phyloP scores from a whole-genome alignment of 1,284 basidiomycete species.

The Tetrapyrgos nigripes region DNA sequence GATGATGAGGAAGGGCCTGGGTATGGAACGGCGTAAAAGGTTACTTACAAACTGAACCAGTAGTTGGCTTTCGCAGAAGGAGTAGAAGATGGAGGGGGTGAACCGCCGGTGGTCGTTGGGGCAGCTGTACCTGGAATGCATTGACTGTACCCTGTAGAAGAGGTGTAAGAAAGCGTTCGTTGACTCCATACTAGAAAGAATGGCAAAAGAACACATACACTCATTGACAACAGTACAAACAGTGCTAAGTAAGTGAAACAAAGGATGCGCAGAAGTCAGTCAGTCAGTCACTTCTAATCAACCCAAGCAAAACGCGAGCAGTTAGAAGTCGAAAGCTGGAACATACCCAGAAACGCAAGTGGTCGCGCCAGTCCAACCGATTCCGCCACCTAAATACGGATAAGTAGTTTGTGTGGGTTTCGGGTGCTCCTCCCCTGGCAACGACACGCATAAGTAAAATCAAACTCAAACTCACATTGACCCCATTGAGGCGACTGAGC shows the following conservation, averaged over 20 bases:
- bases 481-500: conserved; percentile 2
- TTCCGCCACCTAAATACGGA: conserved; percentile 38
- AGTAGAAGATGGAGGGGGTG: conserved; percentile 17
- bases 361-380: conserved; percentile 46
- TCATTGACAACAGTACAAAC: conserved; percentile 43
- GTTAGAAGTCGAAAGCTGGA: conserved; percentile 10
- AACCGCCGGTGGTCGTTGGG: conserved; percentile 23
- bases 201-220: conserved; percentile 39
- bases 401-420: neutral
- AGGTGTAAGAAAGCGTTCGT: neutral
- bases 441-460: neutral
- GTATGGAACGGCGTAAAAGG: no score
- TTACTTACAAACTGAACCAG: conserved; percentile 57
- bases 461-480: neutral
- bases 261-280: no score
- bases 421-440: no score
- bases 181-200: no score
- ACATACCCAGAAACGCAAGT: conserved; percentile 43
- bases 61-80: conserved; percentile 37
- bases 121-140: conserved; percentile 44
- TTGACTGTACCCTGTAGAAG: conserved; percentile 47
- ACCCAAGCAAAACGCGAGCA: neutral
- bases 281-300: neutral
- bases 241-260: conserved; percentile 20
- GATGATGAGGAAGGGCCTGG: neutral